These are phyloP conservation scores for Rhinocladiella mackenziei DNA, from an alignment of 2,329 filamentous ascomycete genomes.

Conservation along the genomic window DNA sequence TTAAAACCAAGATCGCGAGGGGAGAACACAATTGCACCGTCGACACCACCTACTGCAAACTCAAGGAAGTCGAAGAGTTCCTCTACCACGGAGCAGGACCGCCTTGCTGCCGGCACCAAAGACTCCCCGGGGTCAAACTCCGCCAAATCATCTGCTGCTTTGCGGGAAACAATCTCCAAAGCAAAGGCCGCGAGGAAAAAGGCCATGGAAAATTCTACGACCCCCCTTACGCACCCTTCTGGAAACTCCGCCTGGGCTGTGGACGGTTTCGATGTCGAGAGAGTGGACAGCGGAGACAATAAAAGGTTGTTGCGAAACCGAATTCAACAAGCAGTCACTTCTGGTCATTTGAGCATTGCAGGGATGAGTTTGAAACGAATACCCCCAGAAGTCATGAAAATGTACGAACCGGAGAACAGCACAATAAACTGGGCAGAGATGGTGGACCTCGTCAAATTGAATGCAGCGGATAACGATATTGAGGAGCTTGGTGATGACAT, in stretches of 20 bases:
- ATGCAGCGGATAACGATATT: conserved; percentile 87
- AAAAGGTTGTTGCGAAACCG: conserved; percentile 69
- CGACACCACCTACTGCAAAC: conserved; percentile 11
- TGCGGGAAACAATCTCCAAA: conserved; percentile 88
- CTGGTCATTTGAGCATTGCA: conserved; percentile 82
- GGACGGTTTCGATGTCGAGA: conserved; percentile 47
- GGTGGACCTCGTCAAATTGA: conserved; percentile 77
- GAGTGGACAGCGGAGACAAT: conserved; percentile 53
- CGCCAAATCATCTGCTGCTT: conserved; percentile 69
- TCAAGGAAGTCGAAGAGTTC: conserved; percentile 7
- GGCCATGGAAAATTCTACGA: conserved; percentile 1
- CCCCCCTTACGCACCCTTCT: not conserved
- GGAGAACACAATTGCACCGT: conserved; percentile 18
- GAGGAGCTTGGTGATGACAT: conserved; percentile 66
- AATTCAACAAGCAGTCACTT: conserved; percentile 66
- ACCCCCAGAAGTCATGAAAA: conserved; percentile 75
- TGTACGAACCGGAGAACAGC: conserved; percentile 73
- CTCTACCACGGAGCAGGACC: not conserved
- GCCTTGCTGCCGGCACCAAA: not conserved
- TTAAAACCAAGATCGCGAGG: conserved; percentile 19
- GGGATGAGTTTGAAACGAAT: conserved; percentile 76
- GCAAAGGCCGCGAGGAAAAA: conserved; percentile 59
- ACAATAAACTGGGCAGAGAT: conserved; percentile 79
- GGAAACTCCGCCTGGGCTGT: not conserved
- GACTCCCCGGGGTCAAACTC: conserved; percentile 33